Percentiles rank a stretch among this genome's conserved stretches.
These are phyloP conservation scores for Yamadazyma olivae DNA, from an alignment of 805 yeast genomes.

Conservation along the genomic window DNA sequence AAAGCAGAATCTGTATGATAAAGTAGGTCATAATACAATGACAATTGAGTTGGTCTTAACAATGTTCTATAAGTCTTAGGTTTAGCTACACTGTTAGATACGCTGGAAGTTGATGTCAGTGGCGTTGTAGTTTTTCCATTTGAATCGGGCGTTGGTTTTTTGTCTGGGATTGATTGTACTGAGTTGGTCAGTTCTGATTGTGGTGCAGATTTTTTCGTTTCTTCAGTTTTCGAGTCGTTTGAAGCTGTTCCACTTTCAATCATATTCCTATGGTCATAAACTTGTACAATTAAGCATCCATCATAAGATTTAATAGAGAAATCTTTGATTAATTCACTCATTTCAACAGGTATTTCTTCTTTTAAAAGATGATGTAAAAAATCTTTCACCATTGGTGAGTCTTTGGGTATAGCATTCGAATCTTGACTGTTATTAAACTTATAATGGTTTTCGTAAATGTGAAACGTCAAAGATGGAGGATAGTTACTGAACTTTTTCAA, in stretches of 20 bases:
- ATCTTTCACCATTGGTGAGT: conserved; percentile 71
- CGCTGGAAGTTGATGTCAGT: conserved; percentile 1
- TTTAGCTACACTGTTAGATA: conserved; percentile 23
- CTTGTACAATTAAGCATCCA: conserved; percentile 82
- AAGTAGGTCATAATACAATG: conserved; percentile 81
- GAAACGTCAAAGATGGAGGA: conserved; percentile 83
- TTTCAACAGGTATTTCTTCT: conserved; percentile 84
- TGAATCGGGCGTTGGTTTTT: neutral
- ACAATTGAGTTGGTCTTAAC: conserved; percentile 74
- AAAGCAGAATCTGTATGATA: conserved; percentile 77
- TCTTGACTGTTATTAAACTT: conserved; percentile 87
- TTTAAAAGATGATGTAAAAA: conserved; percentile 76
- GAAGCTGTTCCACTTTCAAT: conserved; percentile 6
- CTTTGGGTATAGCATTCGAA: conserved; percentile 72
- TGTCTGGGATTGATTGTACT: too few relatives aligned
- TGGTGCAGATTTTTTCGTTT: neutral
- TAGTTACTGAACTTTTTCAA: conserved; percentile 71
- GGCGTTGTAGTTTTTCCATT: neutral
- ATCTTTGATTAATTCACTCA: conserved; percentile 85
- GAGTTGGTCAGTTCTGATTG: neutral
- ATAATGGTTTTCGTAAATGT: conserved; percentile 87
- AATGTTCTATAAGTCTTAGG: conserved; percentile 78
- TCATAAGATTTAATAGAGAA: conserved; percentile 83
- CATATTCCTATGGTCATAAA: conserved; percentile 77
- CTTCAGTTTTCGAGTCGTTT: neutral